These are phyloP conservation scores for Paraglomus brasilianum DNA, from an alignment of 192 early-diverging fungal species.

Conservation along the genomic window DNA sequence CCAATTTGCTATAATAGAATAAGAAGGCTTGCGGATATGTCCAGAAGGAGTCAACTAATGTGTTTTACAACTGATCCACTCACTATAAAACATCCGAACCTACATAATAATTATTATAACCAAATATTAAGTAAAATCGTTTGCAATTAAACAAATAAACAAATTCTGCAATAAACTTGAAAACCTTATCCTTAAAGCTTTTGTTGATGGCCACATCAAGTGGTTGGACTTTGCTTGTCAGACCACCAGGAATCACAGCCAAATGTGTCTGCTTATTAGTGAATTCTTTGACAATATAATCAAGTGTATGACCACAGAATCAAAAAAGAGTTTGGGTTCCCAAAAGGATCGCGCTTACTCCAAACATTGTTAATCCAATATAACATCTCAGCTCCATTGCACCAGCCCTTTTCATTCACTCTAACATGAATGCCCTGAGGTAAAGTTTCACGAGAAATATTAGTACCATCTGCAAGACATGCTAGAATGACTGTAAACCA, in stretches of 20 bases:
- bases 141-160: too few species aligned
- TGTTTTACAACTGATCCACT: not conserved
- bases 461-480: conserved; percentile 1
- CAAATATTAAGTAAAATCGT: too few species aligned
- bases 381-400: not conserved
- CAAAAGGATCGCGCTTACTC: too few species aligned
- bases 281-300: not conserved
- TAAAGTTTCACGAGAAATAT: not conserved
- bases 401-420: not conserved
- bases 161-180: not conserved
- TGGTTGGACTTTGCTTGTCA: not conserved
- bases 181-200: conserved; percentile 1
- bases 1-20: conserved; percentile 1
- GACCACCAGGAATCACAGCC: not conserved
- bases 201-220: conserved; percentile 2
- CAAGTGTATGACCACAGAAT: not conserved
- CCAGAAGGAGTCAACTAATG: not conserved
- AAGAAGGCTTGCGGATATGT: not conserved
- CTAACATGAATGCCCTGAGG: not conserved
- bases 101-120: not conserved
- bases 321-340: too few species aligned
- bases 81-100: conserved; percentile 2
- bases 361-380: too few species aligned
- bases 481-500: not conserved
- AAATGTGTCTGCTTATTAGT: too few species aligned